Percentiles rank a stretch among this genome's conserved stretches.
phyloP scores from a whole-genome alignment of 306 rosid species.

The Parietaria judaica region DNA sequence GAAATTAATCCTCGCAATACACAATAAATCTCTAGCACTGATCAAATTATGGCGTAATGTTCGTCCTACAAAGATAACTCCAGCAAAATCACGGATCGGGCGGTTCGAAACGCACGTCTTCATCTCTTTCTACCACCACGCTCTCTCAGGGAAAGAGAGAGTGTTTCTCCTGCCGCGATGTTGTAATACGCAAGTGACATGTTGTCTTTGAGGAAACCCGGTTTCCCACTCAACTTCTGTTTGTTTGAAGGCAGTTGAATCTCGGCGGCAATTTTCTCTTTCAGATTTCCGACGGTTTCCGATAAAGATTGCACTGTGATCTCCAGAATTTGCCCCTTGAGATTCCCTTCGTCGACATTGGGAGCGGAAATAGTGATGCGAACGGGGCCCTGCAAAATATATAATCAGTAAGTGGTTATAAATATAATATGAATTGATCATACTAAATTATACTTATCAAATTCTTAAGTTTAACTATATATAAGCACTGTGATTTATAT shows the following conservation, averaged over 20 bases:
- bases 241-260: constrained; percentile 96
- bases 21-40: constrained; percentile 20
- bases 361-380: constrained; percentile 69
- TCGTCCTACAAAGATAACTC: constrained; percentile 29
- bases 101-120: constrained; percentile 17
- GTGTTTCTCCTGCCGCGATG: constrained; percentile 66
- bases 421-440: too few species aligned
- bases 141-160: constrained; percentile 74
- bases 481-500: too few species aligned
- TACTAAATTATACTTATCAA: too few species aligned
- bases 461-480: too few species aligned
- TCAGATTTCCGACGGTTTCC: constrained; percentile 79
- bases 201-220: constrained; percentile 96
- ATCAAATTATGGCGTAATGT: constrained; percentile 25
- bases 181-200: constrained; percentile 87
- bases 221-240: constrained; percentile 93
- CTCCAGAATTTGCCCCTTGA: constrained; percentile 74
- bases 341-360: constrained; percentile 88
- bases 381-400: constrained; percentile 56
- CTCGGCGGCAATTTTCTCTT: constrained; percentile 96
- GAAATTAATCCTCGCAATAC: constrained; percentile 21
- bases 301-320: constrained; percentile 69
- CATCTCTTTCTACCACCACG: constrained; percentile 98
- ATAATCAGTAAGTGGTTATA: constrained; percentile 12
- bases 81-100: constrained; percentile 41